Conservation (phyloP, 2,329 filamentous ascomycete species). For the Fusarium ambrosium region DNA sequence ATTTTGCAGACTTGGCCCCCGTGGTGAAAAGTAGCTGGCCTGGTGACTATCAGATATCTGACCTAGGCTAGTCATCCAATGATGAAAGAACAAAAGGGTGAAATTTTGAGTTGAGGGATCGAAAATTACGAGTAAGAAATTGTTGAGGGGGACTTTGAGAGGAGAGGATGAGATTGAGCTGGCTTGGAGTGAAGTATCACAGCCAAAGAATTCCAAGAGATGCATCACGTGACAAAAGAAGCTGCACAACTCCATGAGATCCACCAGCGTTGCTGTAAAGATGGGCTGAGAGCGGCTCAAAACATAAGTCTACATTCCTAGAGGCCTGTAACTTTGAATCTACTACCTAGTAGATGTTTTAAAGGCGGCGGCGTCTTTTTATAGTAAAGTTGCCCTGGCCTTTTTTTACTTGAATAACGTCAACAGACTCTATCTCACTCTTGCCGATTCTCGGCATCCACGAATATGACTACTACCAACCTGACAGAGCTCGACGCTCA, state of each 20-base stretch:
- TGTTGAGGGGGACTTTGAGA: neutral
- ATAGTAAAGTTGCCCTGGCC: neutral
- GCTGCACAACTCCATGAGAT: slow-evolving; percentile 7
- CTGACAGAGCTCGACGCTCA: slow-evolving; percentile 75
- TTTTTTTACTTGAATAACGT: neutral
- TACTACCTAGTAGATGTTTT: neutral
- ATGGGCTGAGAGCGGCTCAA: neutral
- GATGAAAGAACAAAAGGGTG: neutral
- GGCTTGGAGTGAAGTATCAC: slow-evolving; percentile 3
- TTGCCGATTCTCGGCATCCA: neutral
- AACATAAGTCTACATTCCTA: neutral
- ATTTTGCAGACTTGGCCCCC: neutral
- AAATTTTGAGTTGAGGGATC: neutral
- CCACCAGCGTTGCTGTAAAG: slow-evolving; percentile 17
- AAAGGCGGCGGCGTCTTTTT: neutral
- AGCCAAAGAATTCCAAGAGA: neutral
- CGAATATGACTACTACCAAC: slow-evolving; percentile 45
- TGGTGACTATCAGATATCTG: neutral
- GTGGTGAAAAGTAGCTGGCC: neutral
- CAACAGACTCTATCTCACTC: neutral
- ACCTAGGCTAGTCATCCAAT: neutral
- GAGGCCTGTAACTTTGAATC: neutral
- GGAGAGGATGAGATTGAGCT: neutral
- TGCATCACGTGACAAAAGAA: slow-evolving; percentile 22
- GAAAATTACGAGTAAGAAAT: neutral